Conservation (phyloP, 192 early-diverging fungal genomes). For the Backusella liffmaniae region DNA sequence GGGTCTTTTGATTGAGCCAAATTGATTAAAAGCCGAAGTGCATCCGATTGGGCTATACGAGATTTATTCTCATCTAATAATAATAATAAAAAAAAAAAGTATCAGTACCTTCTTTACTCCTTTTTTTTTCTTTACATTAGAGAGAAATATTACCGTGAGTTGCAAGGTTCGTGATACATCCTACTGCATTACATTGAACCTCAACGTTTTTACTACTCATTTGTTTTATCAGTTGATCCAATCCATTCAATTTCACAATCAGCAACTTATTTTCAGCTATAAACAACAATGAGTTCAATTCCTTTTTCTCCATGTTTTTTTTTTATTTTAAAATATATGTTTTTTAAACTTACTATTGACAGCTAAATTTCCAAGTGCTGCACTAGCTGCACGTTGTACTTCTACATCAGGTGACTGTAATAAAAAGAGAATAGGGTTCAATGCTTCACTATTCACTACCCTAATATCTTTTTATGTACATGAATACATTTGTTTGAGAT, state of each 20-base stretch:
- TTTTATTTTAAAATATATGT: background rate
- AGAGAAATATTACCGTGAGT: slow-evolving; percentile 60
- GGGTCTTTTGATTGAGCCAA: slow-evolving; percentile 80
- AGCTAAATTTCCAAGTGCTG: slow-evolving; percentile 87
- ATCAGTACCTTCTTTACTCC: background rate
- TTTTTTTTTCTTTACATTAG: slow-evolving; percentile 6
- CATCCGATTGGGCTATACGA: slow-evolving; percentile 82
- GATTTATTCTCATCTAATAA: slow-evolving; percentile 81
- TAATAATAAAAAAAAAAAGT: background rate
- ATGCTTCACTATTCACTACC: slow-evolving; percentile 66
- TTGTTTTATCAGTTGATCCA: slow-evolving; percentile 82
- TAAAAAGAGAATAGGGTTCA: slow-evolving; percentile 81
- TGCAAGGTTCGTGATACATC: slow-evolving; percentile 91
- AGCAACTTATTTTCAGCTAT: slow-evolving; percentile 80
- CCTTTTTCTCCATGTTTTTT: background rate
- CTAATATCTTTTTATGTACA: slow-evolving; percentile 55
- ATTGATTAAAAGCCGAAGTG: slow-evolving; percentile 67
- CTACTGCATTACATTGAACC: slow-evolving; percentile 90
- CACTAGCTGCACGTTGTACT: slow-evolving; percentile 81
- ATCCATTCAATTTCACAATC: slow-evolving; percentile 79
- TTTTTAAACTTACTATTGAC: slow-evolving; percentile 54
- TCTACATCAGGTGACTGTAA: slow-evolving; percentile 81
- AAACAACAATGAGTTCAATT: slow-evolving; percentile 9
- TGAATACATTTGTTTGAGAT: too few species aligned
- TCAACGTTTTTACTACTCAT: slow-evolving; percentile 86